Evolutionary conservation across 1,139 yeast genomes (phyloP).

Genomic region (Lodderomyces pseudojiufengensis): DNA sequence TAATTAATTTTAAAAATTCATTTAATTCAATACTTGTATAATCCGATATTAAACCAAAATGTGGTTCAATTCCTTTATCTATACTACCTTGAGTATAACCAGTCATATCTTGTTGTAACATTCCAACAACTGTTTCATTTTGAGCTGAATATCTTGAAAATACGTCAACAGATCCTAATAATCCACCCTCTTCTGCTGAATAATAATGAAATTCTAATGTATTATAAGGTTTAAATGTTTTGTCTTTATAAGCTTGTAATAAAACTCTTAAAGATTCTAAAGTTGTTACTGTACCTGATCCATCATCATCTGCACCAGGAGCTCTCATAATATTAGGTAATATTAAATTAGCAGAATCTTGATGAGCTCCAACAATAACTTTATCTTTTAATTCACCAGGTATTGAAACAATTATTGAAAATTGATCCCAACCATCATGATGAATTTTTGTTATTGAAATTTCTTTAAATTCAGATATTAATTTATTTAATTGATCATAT

Average conservation of each 20-base stretch:
- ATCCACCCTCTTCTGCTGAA: slow-evolving; percentile 93
- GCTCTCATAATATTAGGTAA: slow-evolving; percentile 70
- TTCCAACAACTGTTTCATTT: slow-evolving; percentile 60
- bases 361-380: slow-evolving; percentile 85
- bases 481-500: slow-evolving; percentile 41
- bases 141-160: slow-evolving; percentile 51
- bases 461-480: slow-evolving; percentile 38
- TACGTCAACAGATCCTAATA: slow-evolving; percentile 81
- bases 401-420: slow-evolving; percentile 38
- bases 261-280: slow-evolving; percentile 72
- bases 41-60: slow-evolving; percentile 78
- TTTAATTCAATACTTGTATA: slow-evolving; percentile 61
- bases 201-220: slow-evolving; percentile 91
- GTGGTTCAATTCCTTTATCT: slow-evolving; percentile 59
- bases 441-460: slow-evolving; percentile 26
- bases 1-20: slow-evolving; percentile 57
- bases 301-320: slow-evolving; percentile 97
- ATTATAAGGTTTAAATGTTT: slow-evolving; percentile 52
- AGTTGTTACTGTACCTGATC: slow-evolving; percentile 79
- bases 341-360: slow-evolving; percentile 75
- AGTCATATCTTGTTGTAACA: slow-evolving; percentile 96
- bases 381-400: slow-evolving; percentile 35
- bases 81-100: slow-evolving; percentile 64
- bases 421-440: slow-evolving; percentile 45
- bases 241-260: slow-evolving; percentile 28